These are phyloP conservation scores for Harringtonia aguacate DNA, from an alignment of 2,329 filamentous ascomycete genomes.

Conservation along the genomic window DNA sequence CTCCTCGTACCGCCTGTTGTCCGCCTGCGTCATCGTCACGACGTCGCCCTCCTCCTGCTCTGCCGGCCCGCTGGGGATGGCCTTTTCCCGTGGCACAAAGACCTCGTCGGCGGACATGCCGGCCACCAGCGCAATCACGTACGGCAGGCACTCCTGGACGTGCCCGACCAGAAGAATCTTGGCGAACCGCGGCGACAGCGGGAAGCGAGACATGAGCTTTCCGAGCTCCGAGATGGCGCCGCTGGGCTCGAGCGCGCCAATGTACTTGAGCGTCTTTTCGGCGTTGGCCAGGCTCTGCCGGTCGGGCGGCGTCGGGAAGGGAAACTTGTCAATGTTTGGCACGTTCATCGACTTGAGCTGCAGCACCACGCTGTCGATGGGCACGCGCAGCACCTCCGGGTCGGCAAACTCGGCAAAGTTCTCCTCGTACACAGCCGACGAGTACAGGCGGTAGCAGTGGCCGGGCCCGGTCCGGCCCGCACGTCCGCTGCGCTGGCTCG, in stretches of 20 bases:
- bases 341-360: conserved; percentile 94
- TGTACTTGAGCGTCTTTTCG: conserved; percentile 75
- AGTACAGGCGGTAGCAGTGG: conserved; percentile 92
- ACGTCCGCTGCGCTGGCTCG: conserved; percentile 82
- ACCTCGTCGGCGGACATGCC: conserved; percentile 81
- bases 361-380: conserved; percentile 84
- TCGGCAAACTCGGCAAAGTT: conserved; percentile 80
- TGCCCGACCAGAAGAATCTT: conserved; percentile 87
- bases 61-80: conserved; percentile 39
- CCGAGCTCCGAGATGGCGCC: conserved; percentile 74
- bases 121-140: conserved; percentile 81
- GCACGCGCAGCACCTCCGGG: conserved; percentile 82
- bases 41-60: conserved; percentile 29
- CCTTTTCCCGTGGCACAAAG: conserved; percentile 73
- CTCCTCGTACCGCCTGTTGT: conserved; percentile 60
- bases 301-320: conserved; percentile 86
- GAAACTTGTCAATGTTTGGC: conserved; percentile 84
- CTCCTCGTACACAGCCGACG: conserved; percentile 83
- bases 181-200: conserved; percentile 79
- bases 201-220: conserved; percentile 76
- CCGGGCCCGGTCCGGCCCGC: conserved; percentile 91
- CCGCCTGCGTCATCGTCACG: conserved; percentile 44
- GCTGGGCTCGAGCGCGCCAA: conserved; percentile 63
- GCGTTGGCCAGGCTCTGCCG: conserved; percentile 66
- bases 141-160: conserved; percentile 69